These are phyloP conservation scores for Groenewaldozyma salmanticensis DNA, from an alignment of 805 yeast species.

Conservation along the genomic window DNA sequence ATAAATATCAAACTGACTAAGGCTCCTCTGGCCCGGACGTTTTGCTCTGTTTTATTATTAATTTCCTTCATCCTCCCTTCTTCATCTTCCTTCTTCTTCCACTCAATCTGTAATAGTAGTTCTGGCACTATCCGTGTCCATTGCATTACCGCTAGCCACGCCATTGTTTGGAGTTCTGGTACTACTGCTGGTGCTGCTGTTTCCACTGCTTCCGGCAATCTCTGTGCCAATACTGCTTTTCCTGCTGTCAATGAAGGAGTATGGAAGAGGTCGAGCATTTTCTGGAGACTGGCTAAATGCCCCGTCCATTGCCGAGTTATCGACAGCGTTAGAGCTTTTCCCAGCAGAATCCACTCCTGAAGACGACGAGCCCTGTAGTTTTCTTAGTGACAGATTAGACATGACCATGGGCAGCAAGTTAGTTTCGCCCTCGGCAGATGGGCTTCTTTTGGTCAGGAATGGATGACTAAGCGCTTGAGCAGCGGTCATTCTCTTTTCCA, in stretches of 20 bases:
- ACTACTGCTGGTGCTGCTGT: not conserved
- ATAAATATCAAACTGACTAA: too few species aligned
- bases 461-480: conserved; percentile 38
- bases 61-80: too few species aligned
- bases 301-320: conserved; percentile 24
- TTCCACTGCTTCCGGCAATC: not conserved
- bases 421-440: conserved; percentile 19
- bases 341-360: conserved; percentile 3
- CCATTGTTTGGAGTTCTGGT: not conserved
- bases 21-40: too few species aligned
- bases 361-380: conserved; percentile 5
- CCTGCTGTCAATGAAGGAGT: not conserved
- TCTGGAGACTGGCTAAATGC: conserved; percentile 25
- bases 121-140: too few species aligned
- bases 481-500: conserved; percentile 38
- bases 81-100: too few species aligned
- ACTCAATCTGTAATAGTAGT: too few species aligned
- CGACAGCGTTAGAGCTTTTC: conserved; percentile 5
- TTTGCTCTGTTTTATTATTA: too few species aligned
- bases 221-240: not conserved
- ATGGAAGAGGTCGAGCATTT: conserved; percentile 9
- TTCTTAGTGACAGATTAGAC: conserved; percentile 16
- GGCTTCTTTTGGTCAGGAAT: conserved; percentile 22
- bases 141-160: too few species aligned
- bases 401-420: conserved; percentile 27